These are phyloP conservation scores for Triticum monococcum DNA, from an alignment of 176 grass and related monocot genomes.

Conservation along the genomic window DNA sequence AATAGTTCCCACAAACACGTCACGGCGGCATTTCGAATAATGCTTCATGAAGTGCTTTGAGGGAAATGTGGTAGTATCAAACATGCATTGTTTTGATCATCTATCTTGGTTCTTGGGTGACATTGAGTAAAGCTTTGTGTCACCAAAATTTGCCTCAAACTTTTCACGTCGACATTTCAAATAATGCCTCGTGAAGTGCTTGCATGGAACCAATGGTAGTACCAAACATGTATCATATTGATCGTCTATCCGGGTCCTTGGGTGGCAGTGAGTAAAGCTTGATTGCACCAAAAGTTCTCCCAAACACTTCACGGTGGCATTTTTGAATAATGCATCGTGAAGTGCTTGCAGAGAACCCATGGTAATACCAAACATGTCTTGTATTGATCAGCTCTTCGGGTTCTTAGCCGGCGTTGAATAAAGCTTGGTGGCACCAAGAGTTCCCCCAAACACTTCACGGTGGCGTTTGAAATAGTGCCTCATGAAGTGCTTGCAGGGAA, in stretches of 20 bases:
- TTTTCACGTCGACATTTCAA: not conserved
- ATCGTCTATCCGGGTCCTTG: too few relatives aligned
- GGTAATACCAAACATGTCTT: not conserved
- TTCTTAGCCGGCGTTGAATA: not conserved
- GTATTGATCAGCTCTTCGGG: not conserved
- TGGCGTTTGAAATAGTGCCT: not conserved
- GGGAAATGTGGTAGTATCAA: not conserved
- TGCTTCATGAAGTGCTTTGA: not conserved
- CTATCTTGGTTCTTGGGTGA: not conserved
- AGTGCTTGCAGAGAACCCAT: not conserved
- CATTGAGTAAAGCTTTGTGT: not conserved
- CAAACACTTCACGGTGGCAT: too few relatives aligned
- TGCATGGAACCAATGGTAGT: too few relatives aligned
- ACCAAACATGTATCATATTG: too few relatives aligned
- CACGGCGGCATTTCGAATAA: not conserved
- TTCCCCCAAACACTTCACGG: slow-evolving; percentile 34
- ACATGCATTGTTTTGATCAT: not conserved
- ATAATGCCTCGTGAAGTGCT: too few relatives aligned
- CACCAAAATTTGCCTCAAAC: not conserved
- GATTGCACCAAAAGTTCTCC: too few relatives aligned
- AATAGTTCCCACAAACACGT: not conserved
- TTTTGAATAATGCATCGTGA: not conserved
- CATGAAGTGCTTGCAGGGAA: slow-evolving; percentile 44
- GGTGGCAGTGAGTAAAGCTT: too few relatives aligned
- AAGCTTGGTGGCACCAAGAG: not conserved